Evolutionary conservation across 2,329 filamentous ascomycete species (phyloP), one percentile per base, ranked within the genome.

Genomic region (Colletotrichum sansevieriae): DNA sequence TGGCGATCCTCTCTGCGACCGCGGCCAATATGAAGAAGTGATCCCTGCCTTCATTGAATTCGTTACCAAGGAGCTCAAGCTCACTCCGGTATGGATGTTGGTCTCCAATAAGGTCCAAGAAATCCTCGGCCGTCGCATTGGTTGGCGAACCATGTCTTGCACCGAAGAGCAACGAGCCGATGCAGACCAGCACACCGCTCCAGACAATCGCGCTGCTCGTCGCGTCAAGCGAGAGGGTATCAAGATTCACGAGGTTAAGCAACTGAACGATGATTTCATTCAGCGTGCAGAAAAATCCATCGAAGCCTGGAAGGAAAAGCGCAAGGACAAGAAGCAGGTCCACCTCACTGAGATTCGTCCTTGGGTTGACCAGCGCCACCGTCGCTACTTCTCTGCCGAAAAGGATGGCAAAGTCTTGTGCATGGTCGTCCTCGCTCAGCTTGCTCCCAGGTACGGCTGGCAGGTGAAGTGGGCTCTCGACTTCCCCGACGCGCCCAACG

Each of bases 401-500:
- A 92, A 92, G 75, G 87, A 92, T 15, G 92, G 92, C 71, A 88
- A 86, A 68, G 88, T 98, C 65, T 86, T 86, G 47, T 91, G 92
- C 39, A 87, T 98, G 67, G 91, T 95, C n/a, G 90, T 95, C 9
- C 84, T 98, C 74, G 92, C 92, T 61, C 92, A 94, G 78, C 88
- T 98, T 33, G 88, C 92, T 3, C 93, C 94, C 2, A 84, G 88
- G 41, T 89, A 97, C 77, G 95, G 95, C 63, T 97, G 94, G 89
- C 95, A 98, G 83, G 91, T 97, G 77, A 98, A 98, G 83, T 97
- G 96, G 84, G 92, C 92, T n/a, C 89, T 98, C 63, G 94, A 98
- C 80, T 97, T 98, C 85, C 95, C 94, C 0, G 89, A 88, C 29
- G 88, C 94, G 1, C 92, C 95, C n/a, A 93, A 89, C 51, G 95